These are phyloP conservation scores for Gossypium arboreum DNA, from an alignment of 345 rosid genomes.

Conservation along the genomic window DNA sequence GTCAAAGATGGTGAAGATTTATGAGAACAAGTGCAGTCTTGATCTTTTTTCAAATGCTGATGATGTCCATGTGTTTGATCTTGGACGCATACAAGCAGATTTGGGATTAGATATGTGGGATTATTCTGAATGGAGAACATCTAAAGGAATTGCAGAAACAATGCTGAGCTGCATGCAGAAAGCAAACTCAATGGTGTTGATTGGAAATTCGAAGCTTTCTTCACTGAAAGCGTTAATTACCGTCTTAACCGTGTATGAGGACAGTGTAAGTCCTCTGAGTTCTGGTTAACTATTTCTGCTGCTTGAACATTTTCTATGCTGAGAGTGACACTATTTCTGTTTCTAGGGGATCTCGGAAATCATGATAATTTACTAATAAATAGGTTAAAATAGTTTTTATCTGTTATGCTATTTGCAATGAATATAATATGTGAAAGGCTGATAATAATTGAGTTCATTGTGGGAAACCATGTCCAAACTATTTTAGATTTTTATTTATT, in stretches of 20 bases:
- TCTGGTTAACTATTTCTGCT: slow-evolving; percentile 13
- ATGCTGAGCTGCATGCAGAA: slow-evolving; percentile 64
- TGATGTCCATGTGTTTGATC: slow-evolving; percentile 47
- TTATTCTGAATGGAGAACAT: slow-evolving; percentile 70
- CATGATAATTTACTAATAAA: not conserved
- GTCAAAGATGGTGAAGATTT: slow-evolving; percentile 50
- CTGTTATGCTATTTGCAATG: not conserved
- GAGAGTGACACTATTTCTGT: too few relatives aligned
- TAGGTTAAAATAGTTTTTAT: not conserved
- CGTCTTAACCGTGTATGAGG: slow-evolving; percentile 50
- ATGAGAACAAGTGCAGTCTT: slow-evolving; percentile 31
- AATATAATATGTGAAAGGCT: not conserved
- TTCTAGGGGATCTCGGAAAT: not conserved
- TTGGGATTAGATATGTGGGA: slow-evolving; percentile 69
- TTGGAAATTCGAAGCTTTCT: slow-evolving; percentile 60
- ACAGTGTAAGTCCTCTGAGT: slow-evolving; percentile 53
- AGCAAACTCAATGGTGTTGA: slow-evolving; percentile 58
- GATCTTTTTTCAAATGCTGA: slow-evolving; percentile 27
- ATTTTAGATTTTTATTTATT: not conserved
- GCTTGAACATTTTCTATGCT: not conserved
- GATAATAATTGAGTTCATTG: not conserved
- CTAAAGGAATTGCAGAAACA: slow-evolving; percentile 52
- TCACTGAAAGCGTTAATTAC: slow-evolving; percentile 58
- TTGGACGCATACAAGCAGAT: slow-evolving; percentile 40
- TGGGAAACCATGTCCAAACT: not conserved